phyloP scores from a whole-genome alignment of 1,284 basidiomycete genomes.

The Bondarzewia mesenterica region DNA sequence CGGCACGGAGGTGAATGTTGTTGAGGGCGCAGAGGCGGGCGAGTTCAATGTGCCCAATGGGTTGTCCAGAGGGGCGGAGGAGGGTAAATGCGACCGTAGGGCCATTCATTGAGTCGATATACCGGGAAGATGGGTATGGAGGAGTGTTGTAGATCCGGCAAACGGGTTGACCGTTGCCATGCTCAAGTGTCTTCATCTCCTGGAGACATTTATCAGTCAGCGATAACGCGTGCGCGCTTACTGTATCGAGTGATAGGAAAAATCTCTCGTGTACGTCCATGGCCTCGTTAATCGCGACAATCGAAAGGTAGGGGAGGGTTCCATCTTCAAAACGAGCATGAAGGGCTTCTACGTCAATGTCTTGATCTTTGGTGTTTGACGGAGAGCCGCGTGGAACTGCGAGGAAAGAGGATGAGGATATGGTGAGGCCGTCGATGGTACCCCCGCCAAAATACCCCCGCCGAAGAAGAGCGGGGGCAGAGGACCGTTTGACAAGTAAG shows the following conservation, averaged over 20 bases:
- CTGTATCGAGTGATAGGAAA: not conserved
- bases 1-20: not conserved
- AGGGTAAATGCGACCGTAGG: not conserved
- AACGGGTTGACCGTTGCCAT: not conserved
- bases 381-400: not conserved
- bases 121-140: too few relatives aligned
- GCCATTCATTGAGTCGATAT: not conserved
- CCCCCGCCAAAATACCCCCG: not conserved
- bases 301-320: not conserved
- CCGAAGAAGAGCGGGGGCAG: not conserved
- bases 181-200: not conserved
- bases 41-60: not conserved
- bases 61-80: not conserved
- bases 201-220: not conserved
- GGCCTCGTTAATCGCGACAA: not conserved
- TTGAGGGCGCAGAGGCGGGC: not conserved
- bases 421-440: not conserved
- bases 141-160: not conserved
- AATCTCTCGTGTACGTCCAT: not conserved
- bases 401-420: not conserved
- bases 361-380: not conserved
- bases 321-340: not conserved
- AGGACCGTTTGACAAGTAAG: not conserved
- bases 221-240: not conserved
- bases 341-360: not conserved